Base-by-base conservation (phyloP, 1,284 basidiomycete species). In the Sporisorium scitamineum region DNA sequence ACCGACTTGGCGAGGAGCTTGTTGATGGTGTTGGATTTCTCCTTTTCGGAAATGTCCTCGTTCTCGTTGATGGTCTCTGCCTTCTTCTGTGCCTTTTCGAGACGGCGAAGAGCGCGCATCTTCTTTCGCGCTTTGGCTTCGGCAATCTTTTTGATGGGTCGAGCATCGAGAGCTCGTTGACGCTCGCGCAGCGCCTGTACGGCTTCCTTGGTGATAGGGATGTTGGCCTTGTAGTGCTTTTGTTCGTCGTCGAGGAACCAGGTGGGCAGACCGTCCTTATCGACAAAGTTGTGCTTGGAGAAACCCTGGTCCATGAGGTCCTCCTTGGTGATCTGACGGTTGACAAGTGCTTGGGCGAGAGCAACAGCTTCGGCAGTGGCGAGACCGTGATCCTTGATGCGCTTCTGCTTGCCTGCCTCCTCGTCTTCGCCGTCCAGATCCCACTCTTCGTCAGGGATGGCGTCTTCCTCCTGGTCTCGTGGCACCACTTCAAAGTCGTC, bases 101-200 rank as follows among this genome's bases (percentile, higher is more conserved):
- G 87, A 54, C 91, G 88, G 80, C 94, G 92, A 22, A 90, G 89
- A 5, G 94, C 93, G 87, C 92, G 94, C 86, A 93, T 88, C 88
- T 99, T 99, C 88, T 99, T 99, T 70, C 97, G 90, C 39, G 94
- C 95, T 87, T 99, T 99, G 47, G 97, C 97, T 87, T 99, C 97
- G 20, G 96, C 97, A 13, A 99, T 89, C 89, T 99, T 99, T 88
- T 98, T 99, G 88, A 99, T 99, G 18, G 97, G 97, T 14, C 97
- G 90, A 2, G 96, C 95, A 84, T 99, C 95, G 51, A 99, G 88
- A 6, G 94, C 94, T 26, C 95, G 92, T 87, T 97, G 94, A 84
- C 92, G 94, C 18, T 93, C 94, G 37, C 93, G 91, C 39, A 99
- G 89, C 4, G 91, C 92, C 59, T 89, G 89, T 61, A 99, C 88